Percentiles rank a stretch among this genome's conserved stretches.
These are phyloP conservation scores for Aspergillus kassunensis DNA, from an alignment of 495 filamentous ascomycete species.

Conservation along the genomic window DNA sequence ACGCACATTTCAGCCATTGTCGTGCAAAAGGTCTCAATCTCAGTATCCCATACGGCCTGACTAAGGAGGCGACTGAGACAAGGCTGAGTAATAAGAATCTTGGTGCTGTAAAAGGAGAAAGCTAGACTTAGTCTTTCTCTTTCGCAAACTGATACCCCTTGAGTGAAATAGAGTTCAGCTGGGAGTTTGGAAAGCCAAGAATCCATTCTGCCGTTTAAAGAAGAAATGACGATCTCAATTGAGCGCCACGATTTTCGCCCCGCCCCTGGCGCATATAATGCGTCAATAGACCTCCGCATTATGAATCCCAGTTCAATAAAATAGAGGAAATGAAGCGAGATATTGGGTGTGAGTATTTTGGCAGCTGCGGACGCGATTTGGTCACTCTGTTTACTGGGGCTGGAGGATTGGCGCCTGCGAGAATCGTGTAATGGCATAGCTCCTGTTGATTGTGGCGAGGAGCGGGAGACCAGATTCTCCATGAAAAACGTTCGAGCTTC, in stretches of 20 bases:
- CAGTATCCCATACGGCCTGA: conserved; percentile 18
- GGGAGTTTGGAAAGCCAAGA: conserved; percentile 50
- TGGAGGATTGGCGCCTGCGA: not conserved
- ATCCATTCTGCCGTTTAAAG: conserved; percentile 41
- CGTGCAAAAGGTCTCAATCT: conserved; percentile 39
- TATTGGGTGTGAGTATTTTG: conserved; percentile 25
- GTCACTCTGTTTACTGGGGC: conserved; percentile 12
- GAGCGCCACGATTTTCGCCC: conserved; percentile 46
- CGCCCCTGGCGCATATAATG: conserved; percentile 51
- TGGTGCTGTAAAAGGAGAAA: conserved; percentile 52
- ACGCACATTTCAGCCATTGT: conserved; percentile 46
- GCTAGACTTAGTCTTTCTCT: conserved; percentile 31
- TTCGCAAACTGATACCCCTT: conserved; percentile 16
- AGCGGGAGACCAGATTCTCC: conserved; percentile 6
- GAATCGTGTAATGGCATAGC: not conserved
- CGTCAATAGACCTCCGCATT: conserved; percentile 43
- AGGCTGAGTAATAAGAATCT: conserved; percentile 54
- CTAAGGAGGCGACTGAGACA: conserved; percentile 50
- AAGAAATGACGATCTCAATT: conserved; percentile 46
- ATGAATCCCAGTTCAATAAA: conserved; percentile 41
- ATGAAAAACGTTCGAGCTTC: conserved; percentile 24
- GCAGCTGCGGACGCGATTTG: conserved; percentile 19
- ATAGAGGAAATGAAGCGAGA: conserved; percentile 42
- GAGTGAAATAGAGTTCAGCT: conserved; percentile 37
- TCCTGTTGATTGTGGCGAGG: conserved; percentile 1